Percentiles rank a stretch among this genome's conserved stretches.
These are phyloP conservation scores for Vitis hybrid DNA, from an alignment of 177 flowering plant genomes.

Conservation along the genomic window DNA sequence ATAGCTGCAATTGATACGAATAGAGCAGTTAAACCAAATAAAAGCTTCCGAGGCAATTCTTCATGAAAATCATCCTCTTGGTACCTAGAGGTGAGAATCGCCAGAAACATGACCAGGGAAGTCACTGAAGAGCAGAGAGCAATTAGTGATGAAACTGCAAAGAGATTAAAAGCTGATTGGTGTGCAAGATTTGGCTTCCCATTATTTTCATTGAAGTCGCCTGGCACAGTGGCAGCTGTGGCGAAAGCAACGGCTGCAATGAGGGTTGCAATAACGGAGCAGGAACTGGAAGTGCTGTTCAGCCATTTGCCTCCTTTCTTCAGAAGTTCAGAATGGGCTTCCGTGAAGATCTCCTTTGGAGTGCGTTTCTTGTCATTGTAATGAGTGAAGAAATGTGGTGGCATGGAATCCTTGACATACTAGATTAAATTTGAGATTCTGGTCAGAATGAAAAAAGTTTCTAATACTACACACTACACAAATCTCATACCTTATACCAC, in stretches of 20 bases:
- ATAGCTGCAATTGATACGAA: conserved; percentile 38
- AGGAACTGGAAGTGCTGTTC: conserved; percentile 38
- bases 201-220: conserved; percentile 16
- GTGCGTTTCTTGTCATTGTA: conserved; percentile 27
- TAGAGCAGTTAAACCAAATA: conserved; percentile 34
- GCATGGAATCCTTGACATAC: conserved; percentile 24
- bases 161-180: conserved; percentile 28
- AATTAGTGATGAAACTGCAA: conserved; percentile 33
- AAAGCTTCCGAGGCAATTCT: conserved; percentile 32
- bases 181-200: conserved; percentile 28
- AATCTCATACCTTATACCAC: no score
- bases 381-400: conserved; percentile 14
- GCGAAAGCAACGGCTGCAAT: conserved; percentile 42
- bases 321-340: conserved; percentile 22
- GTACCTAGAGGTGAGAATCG: conserved; percentile 40
- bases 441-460: no score
- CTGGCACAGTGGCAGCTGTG: conserved; percentile 36
- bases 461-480: no score
- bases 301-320: conserved; percentile 33
- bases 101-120: conserved; percentile 33
- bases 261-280: conserved; percentile 37
- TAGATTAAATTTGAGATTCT: background rate
- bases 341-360: conserved; percentile 28
- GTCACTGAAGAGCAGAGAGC: conserved; percentile 48
- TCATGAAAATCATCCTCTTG: conserved; percentile 29